These are phyloP conservation scores for Emmonsia crescens DNA, from an alignment of 2,329 filamentous ascomycete species.

Conservation along the genomic window DNA sequence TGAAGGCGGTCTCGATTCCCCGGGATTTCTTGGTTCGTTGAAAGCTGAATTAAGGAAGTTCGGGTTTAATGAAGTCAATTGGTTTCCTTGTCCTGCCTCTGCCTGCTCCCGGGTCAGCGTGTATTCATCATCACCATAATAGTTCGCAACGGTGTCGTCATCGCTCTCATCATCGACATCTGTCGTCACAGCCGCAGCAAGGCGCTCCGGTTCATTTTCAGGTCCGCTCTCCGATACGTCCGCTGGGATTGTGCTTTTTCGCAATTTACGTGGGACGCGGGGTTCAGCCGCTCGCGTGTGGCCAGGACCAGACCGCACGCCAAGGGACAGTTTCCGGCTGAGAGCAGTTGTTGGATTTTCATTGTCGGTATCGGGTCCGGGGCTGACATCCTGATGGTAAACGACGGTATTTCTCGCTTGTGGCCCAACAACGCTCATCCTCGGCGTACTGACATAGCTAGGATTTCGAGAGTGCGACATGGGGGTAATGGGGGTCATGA, in stretches of 20 bases:
- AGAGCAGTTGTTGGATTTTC: conserved; percentile 23
- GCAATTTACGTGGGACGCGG: background rate
- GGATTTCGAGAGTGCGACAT: background rate
- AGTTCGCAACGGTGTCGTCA: conserved; percentile 27
- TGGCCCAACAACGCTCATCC: background rate
- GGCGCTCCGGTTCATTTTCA: conserved; percentile 23
- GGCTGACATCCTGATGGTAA: conserved; percentile 25
- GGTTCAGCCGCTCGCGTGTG: conserved; percentile 14
- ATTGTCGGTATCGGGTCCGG: conserved; percentile 15
- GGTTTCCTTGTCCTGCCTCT: conserved; percentile 19
- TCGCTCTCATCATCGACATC: conserved; percentile 28
- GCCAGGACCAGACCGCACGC: conserved; percentile 31
- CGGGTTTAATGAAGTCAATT: background rate
- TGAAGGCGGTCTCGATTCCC: background rate
- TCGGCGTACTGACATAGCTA: background rate
- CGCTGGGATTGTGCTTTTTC: background rate
- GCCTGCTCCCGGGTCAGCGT: conserved; percentile 25
- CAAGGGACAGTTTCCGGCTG: conserved; percentile 29
- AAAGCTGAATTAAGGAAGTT: background rate
- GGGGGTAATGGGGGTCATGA: background rate
- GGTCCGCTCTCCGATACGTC: background rate
- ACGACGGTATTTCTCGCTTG: background rate
- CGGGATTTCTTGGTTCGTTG: conserved; percentile 5
- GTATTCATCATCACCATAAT: conserved; percentile 32
- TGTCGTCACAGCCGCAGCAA: conserved; percentile 19